Evolutionary conservation across 495 filamentous ascomycete species (phyloP), one percentile per base, ranked within the genome.

Genomic region (Penicillium cosmopolitanum): DNA sequence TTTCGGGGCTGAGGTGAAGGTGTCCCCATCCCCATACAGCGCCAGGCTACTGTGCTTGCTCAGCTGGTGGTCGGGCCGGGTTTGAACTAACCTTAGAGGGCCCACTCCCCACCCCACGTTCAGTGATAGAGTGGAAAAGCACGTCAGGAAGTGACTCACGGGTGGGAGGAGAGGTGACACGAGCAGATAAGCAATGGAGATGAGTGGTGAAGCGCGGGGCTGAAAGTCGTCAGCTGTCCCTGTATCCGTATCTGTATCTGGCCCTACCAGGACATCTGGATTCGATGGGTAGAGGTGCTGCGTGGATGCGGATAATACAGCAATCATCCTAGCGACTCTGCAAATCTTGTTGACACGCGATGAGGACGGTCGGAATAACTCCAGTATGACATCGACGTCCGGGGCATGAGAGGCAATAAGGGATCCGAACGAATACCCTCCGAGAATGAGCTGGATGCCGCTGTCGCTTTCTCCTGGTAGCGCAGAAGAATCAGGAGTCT

Each of bases 391-490:
- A 13, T 78, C 68, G 23, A 88, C 72, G 11, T 79, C 68, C 3
- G 92, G 93, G 5, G 94, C 84, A 61, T 87, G 84, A 4, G 82
- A 85, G 11, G 90, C 84, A 43, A 98, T 85, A 58, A 97, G 78
- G 5, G 92, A 88, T 36, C 95, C 95, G 67, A 96, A 98, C 0
- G 94, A 97, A 71, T 98, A 98, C 42, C 95, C 95, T 2, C 82
- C 89, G 5, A 96, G 68, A 2, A 96, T 67, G 5, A 93, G 55
- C 31, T 65, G 61, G 44, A 73, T 50, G 7, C 19, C 46, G 46
- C 21, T 15, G 23, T 38, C 4, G 36, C 36, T 7, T 38, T 12
- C 36, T 38, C 11, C 36, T n/a, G 36, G 15, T 7, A 38, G 15
- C 36, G 15, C 36, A 5, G 36, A 38, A 38, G 36, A 38, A 7